phyloP scores from a whole-genome alignment of 2,329 filamentous ascomycete species.

The Capronia epimyces region DNA sequence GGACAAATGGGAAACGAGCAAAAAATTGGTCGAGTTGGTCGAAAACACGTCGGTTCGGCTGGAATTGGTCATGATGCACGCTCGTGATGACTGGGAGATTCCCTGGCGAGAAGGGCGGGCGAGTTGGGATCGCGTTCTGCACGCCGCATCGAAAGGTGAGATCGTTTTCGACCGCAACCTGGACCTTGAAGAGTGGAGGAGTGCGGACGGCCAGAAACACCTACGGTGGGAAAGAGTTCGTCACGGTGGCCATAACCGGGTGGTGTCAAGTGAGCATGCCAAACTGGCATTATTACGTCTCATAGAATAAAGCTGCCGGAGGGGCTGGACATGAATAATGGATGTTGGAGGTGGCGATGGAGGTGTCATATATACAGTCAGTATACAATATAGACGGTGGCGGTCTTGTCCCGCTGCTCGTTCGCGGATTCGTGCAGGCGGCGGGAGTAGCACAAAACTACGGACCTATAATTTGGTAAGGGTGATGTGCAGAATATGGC shows the following conservation, averaged over 20 bases:
- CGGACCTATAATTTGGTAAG: too few species aligned
- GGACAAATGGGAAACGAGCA: slow-evolving; percentile 75
- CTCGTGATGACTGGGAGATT: slow-evolving; percentile 76
- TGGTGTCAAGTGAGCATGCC: slow-evolving; percentile 26
- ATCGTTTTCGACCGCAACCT: slow-evolving; percentile 15
- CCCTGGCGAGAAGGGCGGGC: slow-evolving; percentile 53
- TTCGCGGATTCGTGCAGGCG: too few species aligned
- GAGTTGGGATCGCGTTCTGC: slow-evolving; percentile 37
- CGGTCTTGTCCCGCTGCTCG: too few species aligned
- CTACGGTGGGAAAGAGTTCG: slow-evolving; percentile 42
- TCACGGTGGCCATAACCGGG: slow-evolving; percentile 37
- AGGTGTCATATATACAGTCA: too few species aligned
- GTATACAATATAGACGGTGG: too few species aligned
- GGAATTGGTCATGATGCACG: slow-evolving; percentile 69
- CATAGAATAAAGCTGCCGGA: slow-evolving; percentile 3
- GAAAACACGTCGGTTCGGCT: slow-evolving; percentile 49
- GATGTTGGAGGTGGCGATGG: not conserved
- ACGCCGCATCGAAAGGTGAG: slow-evolving; percentile 24
- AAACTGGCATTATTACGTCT: slow-evolving; percentile 22
- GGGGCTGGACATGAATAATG: not conserved
- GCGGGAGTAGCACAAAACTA: too few species aligned
- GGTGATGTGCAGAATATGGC: too few species aligned
- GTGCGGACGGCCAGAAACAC: slow-evolving; percentile 34
- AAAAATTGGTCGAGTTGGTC: slow-evolving; percentile 58
- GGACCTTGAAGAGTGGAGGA: slow-evolving; percentile 22